These are phyloP conservation scores for Leishmania amazonensis DNA, from an alignment of 208 protist genomes.

Conservation along the genomic window DNA sequence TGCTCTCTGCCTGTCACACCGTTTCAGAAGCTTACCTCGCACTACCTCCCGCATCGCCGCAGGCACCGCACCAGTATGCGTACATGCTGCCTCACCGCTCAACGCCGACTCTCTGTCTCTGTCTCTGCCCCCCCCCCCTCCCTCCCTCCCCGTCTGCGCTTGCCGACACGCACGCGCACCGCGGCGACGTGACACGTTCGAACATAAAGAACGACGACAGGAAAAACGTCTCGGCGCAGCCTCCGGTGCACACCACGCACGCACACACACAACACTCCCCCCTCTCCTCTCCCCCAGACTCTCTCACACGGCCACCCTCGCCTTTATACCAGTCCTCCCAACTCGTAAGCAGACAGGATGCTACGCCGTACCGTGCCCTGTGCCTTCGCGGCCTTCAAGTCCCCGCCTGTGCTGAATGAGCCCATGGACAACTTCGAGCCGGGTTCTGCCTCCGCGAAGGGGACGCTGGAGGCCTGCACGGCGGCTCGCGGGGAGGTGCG, in stretches of 20 bases:
- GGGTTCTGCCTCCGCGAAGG: conserved; percentile 60
- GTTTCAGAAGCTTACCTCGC: background rate
- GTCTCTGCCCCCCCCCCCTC: background rate
- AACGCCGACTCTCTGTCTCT: background rate
- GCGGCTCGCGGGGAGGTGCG: conserved; percentile 40
- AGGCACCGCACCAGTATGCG: too few species aligned
- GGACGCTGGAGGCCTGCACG: conserved; percentile 74
- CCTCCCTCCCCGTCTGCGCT: background rate
- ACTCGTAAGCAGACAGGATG: conserved; percentile 36
- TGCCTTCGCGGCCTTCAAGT: conserved; percentile 63
- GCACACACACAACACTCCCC: background rate
- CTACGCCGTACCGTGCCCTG: conserved; percentile 69
- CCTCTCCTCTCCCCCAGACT: background rate
- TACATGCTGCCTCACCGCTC: background rate
- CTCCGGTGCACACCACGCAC: background rate
- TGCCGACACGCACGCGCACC: background rate
- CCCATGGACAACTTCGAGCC: conserved; percentile 89
- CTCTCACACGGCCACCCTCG: background rate
- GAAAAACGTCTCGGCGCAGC: background rate
- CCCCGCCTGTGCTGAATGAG: conserved; percentile 82
- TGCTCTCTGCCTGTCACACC: background rate
- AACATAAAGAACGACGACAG: background rate
- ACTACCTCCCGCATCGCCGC: background rate
- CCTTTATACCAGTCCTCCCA: background rate
- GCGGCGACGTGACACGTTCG: background rate